Conservation (phyloP, 495 filamentous ascomycete genomes). For the Podospora tetraspora region DNA sequence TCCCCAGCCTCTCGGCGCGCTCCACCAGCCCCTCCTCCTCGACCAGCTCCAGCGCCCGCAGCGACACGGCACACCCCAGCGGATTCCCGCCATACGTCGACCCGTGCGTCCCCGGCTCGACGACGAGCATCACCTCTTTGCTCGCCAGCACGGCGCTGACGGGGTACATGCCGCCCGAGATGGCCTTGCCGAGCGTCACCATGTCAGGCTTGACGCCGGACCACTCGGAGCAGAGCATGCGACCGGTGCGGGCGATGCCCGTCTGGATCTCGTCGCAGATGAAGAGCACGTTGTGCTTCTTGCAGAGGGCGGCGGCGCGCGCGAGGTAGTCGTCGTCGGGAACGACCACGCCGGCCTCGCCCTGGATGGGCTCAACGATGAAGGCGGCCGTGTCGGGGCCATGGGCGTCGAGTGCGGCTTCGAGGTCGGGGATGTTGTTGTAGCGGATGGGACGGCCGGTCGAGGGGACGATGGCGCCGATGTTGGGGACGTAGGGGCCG, state of each 20-base stretch:
- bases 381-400: conserved; percentile 86
- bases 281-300: conserved; percentile 86
- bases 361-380: conserved; percentile 96
- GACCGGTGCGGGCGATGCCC: conserved; percentile 88
- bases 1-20: conserved; percentile 71
- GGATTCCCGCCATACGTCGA: conserved; percentile 98
- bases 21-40: conserved; percentile 85
- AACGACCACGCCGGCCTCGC: conserved; percentile 95
- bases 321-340: conserved; percentile 84
- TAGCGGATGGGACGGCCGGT: conserved; percentile 77
- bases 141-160: conserved; percentile 88
- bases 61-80: conserved; percentile 91
- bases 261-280: conserved; percentile 99
- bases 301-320: conserved; percentile 78
- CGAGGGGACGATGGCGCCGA: conserved; percentile 71
- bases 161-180: conserved; percentile 97
- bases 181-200: conserved; percentile 91
- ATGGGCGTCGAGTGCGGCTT: conserved; percentile 71
- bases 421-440: conserved; percentile 76
- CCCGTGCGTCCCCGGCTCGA: conserved; percentile 95
- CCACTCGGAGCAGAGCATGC: conserved; percentile 91
- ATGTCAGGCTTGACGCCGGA: conserved; percentile 91
- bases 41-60: conserved; percentile 91
- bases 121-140: conserved; percentile 92
- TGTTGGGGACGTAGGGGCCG: conserved; percentile 85